phyloP scores from a whole-genome alignment of 2,329 filamentous ascomycete species.

The Diaporthe amygdali region DNA sequence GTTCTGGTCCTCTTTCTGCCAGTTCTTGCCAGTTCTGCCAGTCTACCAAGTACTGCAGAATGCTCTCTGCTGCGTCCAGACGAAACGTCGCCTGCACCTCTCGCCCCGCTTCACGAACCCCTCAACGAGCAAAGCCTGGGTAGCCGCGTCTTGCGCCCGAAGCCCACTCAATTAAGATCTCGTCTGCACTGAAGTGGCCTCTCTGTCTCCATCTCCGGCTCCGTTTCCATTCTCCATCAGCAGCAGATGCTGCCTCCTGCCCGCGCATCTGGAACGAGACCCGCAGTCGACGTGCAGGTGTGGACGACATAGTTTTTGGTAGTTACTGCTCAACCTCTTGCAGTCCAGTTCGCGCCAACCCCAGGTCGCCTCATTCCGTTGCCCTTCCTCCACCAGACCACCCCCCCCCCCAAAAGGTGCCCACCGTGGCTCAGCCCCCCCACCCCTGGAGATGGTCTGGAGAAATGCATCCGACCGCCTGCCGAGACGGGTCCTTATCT shows the following conservation, averaged over 20 bases:
- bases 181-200: not conserved
- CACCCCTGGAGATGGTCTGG: not conserved
- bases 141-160: not conserved
- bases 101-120: slow-evolving; percentile 3
- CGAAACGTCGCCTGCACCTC: slow-evolving; percentile 2
- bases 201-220: not conserved
- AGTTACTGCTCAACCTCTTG: not conserved
- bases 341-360: not conserved
- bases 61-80: not conserved
- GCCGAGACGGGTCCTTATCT: slow-evolving; percentile 19
- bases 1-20: not conserved
- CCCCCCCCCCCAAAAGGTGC: too few species aligned
- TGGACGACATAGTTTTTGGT: not conserved
- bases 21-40: not conserved
- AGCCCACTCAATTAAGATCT: not conserved
- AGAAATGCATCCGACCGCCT: not conserved
- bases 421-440: not conserved
- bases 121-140: not conserved
- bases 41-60: not conserved
- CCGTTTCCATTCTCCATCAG: not conserved
- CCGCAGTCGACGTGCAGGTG: not conserved
- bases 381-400: too few species aligned
- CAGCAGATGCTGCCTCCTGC: not conserved
- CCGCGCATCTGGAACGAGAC: not conserved
- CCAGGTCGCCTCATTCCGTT: not conserved